Percentiles rank a stretch among this genome's conserved stretches.
phyloP scores from a whole-genome alignment of 2,329 filamentous ascomycete species.

The Falciphora oryzae region DNA sequence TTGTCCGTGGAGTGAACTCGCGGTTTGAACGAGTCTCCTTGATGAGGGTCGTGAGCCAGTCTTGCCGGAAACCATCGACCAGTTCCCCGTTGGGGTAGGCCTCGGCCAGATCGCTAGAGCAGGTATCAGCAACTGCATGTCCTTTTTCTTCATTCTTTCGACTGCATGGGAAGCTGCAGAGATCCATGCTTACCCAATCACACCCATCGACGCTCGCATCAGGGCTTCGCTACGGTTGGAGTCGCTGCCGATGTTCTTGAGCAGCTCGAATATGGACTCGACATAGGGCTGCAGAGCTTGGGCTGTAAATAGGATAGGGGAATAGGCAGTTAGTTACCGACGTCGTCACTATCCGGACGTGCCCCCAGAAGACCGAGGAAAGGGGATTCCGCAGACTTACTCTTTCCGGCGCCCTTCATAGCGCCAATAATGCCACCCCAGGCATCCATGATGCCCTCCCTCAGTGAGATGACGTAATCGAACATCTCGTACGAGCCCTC shows the following conservation, averaged over 20 bases:
- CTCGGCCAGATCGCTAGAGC: constrained; percentile 77
- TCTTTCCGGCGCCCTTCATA: constrained; percentile 78
- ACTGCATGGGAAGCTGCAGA: background rate
- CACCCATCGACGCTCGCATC: constrained; percentile 92
- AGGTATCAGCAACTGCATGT: constrained; percentile 3
- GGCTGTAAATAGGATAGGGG: constrained; percentile 39
- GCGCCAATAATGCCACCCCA: constrained; percentile 96
- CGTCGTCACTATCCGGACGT: background rate
- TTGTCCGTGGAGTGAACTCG: constrained; percentile 77
- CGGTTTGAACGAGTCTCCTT: constrained; percentile 87
- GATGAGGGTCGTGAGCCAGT: constrained; percentile 86
- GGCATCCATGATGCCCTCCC: constrained; percentile 98
- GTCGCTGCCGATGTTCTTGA: constrained; percentile 75
- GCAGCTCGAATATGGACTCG: constrained; percentile 77
- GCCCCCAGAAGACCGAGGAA: background rate
- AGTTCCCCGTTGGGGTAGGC: constrained; percentile 90
- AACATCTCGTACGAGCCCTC: constrained; percentile 92
- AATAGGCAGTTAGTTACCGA: background rate
- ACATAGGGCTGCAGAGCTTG: constrained; percentile 70
- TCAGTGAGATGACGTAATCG: constrained; percentile 89
- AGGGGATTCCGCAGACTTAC: constrained; percentile 38
- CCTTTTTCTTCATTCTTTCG: background rate
- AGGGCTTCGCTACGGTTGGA: constrained; percentile 85
- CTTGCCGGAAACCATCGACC: constrained; percentile 75
- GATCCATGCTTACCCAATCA: constrained; percentile 68